A percentile compares a stretch with the other conserved stretches of the same genome.
These are phyloP conservation scores for Fusarium foetens DNA, from an alignment of 2,329 filamentous ascomycete species.

Conservation along the genomic window DNA sequence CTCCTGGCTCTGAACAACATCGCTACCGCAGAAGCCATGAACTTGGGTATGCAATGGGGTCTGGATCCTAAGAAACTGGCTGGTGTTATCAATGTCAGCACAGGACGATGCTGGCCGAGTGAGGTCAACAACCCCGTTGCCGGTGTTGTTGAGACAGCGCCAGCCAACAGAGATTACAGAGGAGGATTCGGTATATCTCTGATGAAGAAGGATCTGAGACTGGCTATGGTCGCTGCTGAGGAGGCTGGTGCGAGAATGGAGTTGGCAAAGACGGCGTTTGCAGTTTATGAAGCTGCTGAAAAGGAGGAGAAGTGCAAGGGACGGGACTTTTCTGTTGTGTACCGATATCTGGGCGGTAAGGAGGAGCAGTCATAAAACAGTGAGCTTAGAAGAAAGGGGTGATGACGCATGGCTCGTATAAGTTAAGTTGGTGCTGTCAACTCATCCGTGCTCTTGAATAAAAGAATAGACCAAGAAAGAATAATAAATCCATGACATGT, in stretches of 20 bases:
- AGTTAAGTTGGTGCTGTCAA: neutral
- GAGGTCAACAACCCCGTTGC: slow-evolving; percentile 95
- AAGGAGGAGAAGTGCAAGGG: slow-evolving; percentile 70
- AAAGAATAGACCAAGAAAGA: neutral
- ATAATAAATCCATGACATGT: neutral
- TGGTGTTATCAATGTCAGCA: slow-evolving; percentile 90
- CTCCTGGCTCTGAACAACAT: slow-evolving; percentile 93
- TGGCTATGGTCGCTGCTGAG: slow-evolving; percentile 77
- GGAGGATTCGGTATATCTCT: slow-evolving; percentile 81
- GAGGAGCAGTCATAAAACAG: slow-evolving; percentile 46
- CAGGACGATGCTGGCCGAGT: slow-evolving; percentile 94
- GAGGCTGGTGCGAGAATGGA: slow-evolving; percentile 74
- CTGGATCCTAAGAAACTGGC: slow-evolving; percentile 74
- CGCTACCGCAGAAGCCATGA: slow-evolving; percentile 73
- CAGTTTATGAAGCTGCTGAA: slow-evolving; percentile 75
- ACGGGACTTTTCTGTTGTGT: slow-evolving; percentile 84
- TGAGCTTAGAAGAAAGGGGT: neutral
- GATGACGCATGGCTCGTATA: neutral
- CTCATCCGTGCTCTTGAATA: neutral
- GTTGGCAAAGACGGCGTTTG: slow-evolving; percentile 69
- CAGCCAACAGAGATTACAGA: slow-evolving; percentile 78
- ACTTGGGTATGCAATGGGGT: slow-evolving; percentile 69
- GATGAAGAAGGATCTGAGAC: slow-evolving; percentile 82
- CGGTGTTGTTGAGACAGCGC: slow-evolving; percentile 80
- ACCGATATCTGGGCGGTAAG: slow-evolving; percentile 72